phyloP scores from a whole-genome alignment of 352 stramenopile species.

The Phytophthora pisi region DNA sequence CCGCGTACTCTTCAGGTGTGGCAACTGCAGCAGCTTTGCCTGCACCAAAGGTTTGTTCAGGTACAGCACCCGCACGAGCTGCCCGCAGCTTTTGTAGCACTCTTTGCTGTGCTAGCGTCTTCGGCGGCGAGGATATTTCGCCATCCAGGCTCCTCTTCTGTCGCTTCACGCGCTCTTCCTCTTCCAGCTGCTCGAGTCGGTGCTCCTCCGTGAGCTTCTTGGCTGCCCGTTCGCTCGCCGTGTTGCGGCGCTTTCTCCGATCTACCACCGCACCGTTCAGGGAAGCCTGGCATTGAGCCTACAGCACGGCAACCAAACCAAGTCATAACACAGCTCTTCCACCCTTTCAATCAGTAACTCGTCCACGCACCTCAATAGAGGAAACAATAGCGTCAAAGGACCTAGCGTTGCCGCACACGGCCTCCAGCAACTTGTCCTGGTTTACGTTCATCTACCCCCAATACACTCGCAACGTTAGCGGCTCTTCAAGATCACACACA shows the following conservation, averaged over 20 bases:
- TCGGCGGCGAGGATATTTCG: constrained; percentile 13
- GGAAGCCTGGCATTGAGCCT: constrained; percentile 52
- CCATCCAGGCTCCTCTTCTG: constrained; percentile 16
- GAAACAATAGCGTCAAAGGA: constrained; percentile 72
- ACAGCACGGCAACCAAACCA: neutral
- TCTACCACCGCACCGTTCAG: constrained; percentile 46
- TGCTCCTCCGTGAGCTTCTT: constrained; percentile 28
- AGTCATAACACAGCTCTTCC: neutral
- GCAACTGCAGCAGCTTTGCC: constrained; percentile 11
- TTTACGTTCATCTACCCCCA: constrained; percentile 60
- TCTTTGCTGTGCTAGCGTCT: constrained; percentile 25
- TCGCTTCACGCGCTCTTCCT: constrained; percentile 37
- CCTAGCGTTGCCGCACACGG: constrained; percentile 64
- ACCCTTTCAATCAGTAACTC: neutral
- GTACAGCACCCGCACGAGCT: constrained; percentile 6
- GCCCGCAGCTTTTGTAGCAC: constrained; percentile 29
- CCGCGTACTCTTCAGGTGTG: constrained; percentile 37
- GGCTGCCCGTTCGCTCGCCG: constrained; percentile 19
- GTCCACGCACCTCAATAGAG: constrained; percentile 58
- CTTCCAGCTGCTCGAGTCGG: constrained; percentile 29
- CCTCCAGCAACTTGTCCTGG: constrained; percentile 56
- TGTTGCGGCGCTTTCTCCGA: constrained; percentile 36
- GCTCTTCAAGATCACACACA: constrained; percentile 11
- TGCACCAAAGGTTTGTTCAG: constrained; percentile 4
- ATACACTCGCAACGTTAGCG: constrained; percentile 8